Evolutionary conservation across 192 early-diverging fungal species (phyloP), one percentile per base, ranked within the genome.

Genomic region (Coemansia sp.): DNA sequence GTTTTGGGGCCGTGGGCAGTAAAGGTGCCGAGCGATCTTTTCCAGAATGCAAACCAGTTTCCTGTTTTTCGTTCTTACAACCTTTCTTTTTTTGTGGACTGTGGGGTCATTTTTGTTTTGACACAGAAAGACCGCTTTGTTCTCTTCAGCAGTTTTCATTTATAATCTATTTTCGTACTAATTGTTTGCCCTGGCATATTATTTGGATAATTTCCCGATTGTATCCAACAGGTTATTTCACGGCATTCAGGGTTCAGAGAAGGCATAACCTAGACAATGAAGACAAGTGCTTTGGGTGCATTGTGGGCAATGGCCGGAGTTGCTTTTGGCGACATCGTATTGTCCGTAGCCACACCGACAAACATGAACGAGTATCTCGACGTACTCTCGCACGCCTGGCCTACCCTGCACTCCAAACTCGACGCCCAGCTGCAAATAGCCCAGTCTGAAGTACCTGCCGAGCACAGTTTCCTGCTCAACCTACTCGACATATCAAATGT

Each of bases 301-400:
- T 3, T 49, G 5, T 25, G 17, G 51, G 34, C 9, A 1, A 3
- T 58, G 0, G 24, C 68, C 20, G 68, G 57, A 24, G 47, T 42
- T 38, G 49, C 62, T 18, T n/a, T 23, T 10, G 76, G 59, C 34
- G 76, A 78, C 60, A 78, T 78, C 52, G 62, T 78, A 2, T 49
- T 78, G 4, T 72, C 65, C 1, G 76, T 78, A 4, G 76, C 76
- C 0, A 17, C 62, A 14, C 70, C 68, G 0, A 40, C 53, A 2
- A 42, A 78, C 66, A 68, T 63, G 56, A 11, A 31, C 44, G 51
- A 49, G 1, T 78, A 78, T 26, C 66, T 78, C 9, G 47, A 40
- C 0, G 76, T 78, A 12, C 60, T 78, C 2, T 78, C 76, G 3
- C 24, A 7, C 42, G 76, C 76, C 11, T 78, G 76, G 76, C 63